Evolutionary conservation across 208 protist genomes (phyloP), one percentile per base, ranked within the genome.

Genomic region (Trypanosoma platydactyli): DNA sequence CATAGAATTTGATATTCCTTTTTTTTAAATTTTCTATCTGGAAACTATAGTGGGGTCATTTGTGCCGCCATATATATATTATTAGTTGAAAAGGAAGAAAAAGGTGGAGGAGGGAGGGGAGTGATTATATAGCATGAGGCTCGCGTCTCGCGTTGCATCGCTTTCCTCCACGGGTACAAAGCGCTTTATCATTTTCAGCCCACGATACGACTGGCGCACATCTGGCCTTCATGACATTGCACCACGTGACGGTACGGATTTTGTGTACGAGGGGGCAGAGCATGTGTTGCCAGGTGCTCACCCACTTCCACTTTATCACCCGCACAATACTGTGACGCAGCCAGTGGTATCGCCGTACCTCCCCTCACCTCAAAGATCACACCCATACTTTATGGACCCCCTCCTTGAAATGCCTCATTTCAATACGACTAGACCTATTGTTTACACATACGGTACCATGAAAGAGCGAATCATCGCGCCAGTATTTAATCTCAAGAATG

Each of bases 381-480:
- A 96, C 63, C 91, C 91, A n/a, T 96, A 96, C 72, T 94, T 96
- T 76, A 83, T 73, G 12, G 64, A 81, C n/a, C 68, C 76, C 40
- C 49, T 96, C 38, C 77, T 84, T 7, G 88, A 96, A 74, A 76
- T 96, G 33, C 91, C 91, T 9, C 88, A 96, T 68, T 89, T 94
- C 54, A 20, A 49, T 33, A 81, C 84, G 4, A 87, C 88, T 9
- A 79, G 73, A 55, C 91, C 91, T 13, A 70, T 96, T 9, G 87
- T 96, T 3, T 96, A 96, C 74, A 81, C 87, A 1, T 68, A 83
- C 15, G 81, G 83, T 3, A 92, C 85, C 11, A 92, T 96, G 64
- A 96, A 96, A 71, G 78, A 92, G 67, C 81, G 86, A 59, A 94
- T 96, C 35, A 80, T 96, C 1, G 86, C 65, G 15, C 91, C 91